Percentiles rank a stretch among this genome's conserved stretches.
Conservation (phyloP, 1,139 yeast genomes). For the Starmera stellimalicola region DNA sequence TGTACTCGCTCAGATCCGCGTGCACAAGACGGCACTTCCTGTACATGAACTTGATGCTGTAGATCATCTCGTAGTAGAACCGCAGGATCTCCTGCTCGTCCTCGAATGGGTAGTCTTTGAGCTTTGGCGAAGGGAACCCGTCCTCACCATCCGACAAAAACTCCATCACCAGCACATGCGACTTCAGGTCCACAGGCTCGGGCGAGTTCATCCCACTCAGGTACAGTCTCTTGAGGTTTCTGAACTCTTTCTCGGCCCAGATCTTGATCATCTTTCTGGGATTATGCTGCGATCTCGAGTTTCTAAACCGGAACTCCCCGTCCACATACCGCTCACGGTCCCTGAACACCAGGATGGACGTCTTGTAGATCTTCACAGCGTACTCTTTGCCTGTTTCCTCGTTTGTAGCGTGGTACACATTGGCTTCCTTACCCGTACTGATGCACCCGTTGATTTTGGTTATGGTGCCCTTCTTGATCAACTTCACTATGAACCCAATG, state of each 20-base stretch:
- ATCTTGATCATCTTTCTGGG: conserved; percentile 96
- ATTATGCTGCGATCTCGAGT: conserved; percentile 75
- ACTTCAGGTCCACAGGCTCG: conserved; percentile 76
- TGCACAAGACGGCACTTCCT: conserved; percentile 87
- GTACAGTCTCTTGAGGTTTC: conserved; percentile 79
- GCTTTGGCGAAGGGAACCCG: conserved; percentile 69
- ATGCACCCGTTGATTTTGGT: conserved; percentile 88
- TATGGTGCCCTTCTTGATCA: conserved; percentile 75
- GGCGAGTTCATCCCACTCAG: conserved; percentile 84
- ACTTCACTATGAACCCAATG: conserved; percentile 66
- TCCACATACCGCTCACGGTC: conserved; percentile 94
- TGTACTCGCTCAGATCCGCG: conserved; percentile 95
- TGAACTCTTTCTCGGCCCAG: conserved; percentile 97
- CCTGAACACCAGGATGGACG: conserved; percentile 90
- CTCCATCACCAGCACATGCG: conserved; percentile 94
- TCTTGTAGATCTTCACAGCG: conserved; percentile 92
- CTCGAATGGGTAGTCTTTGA: conserved; percentile 68
- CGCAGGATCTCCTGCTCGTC: conserved; percentile 55
- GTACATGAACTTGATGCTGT: conserved; percentile 80
- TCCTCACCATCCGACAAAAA: conserved; percentile 66
- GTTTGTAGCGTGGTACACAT: conserved; percentile 87
- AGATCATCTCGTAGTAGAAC: conserved; percentile 69
- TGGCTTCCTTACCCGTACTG: conserved; percentile 97
- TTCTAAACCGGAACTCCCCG: conserved; percentile 90
- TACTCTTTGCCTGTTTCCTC: conserved; percentile 52